A percentile compares a stretch with the other conserved stretches of the same genome.
These are phyloP conservation scores for Didymella exigua DNA, from an alignment of 2,329 filamentous ascomycete genomes.

Conservation along the genomic window DNA sequence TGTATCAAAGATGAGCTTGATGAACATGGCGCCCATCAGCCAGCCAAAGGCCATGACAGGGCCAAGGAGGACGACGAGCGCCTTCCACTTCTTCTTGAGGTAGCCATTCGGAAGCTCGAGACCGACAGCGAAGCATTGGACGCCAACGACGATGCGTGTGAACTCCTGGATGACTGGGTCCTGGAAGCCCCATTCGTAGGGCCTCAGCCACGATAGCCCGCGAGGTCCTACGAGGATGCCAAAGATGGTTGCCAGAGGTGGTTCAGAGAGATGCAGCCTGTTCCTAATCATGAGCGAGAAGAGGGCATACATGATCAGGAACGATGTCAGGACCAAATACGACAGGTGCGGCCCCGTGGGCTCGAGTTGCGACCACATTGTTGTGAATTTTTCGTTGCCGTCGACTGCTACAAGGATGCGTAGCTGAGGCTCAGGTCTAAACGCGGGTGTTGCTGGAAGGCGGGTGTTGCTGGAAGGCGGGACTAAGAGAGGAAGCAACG, in stretches of 20 bases:
- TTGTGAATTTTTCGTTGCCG: background rate
- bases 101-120: slow-evolving; percentile 52
- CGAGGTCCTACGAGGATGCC: slow-evolving; percentile 54
- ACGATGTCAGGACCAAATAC: slow-evolving; percentile 53
- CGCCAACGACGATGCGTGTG: slow-evolving; percentile 55
- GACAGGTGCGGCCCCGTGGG: slow-evolving; percentile 54
- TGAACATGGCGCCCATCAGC: slow-evolving; percentile 56
- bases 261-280: slow-evolving; percentile 56
- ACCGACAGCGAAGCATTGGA: slow-evolving; percentile 49
- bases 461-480: background rate
- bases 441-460: background rate
- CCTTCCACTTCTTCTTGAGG: slow-evolving; percentile 59
- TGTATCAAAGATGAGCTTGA: slow-evolving; percentile 54
- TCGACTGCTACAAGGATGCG: background rate
- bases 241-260: slow-evolving; percentile 54
- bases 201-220: slow-evolving; percentile 48
- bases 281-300: slow-evolving; percentile 56
- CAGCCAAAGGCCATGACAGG: slow-evolving; percentile 59
- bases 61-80: slow-evolving; percentile 56
- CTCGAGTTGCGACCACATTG: slow-evolving; percentile 53
- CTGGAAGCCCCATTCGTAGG: slow-evolving; percentile 50
- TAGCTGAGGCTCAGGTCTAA: background rate
- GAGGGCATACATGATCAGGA: slow-evolving; percentile 54
- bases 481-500: background rate
- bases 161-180: slow-evolving; percentile 50